These are phyloP conservation scores for Cotoneaster glaucophyllus DNA, from an alignment of 306 rosid genomes.

Conservation along the genomic window DNA sequence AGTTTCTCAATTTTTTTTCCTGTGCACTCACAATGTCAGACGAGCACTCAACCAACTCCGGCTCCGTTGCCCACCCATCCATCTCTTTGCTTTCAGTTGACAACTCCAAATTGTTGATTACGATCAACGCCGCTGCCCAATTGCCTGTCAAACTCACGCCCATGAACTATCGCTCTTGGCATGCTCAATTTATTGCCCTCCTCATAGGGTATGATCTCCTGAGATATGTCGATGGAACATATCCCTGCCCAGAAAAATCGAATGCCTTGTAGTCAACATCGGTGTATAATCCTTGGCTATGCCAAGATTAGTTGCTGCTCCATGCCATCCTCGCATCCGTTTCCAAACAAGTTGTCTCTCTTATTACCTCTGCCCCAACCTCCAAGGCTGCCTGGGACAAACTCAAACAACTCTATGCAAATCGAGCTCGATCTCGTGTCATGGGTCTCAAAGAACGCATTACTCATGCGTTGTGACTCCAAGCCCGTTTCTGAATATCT, in stretches of 20 bases:
- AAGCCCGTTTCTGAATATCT: not conserved
- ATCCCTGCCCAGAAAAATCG: not conserved
- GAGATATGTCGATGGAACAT: not conserved
- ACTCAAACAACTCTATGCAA: not conserved
- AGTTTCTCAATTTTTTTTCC: no score
- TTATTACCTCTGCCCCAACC: not conserved
- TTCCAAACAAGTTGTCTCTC: not conserved
- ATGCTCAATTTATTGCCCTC: no score
- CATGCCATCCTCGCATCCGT: not conserved
- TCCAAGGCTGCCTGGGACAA: not conserved
- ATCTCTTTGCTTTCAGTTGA: no score
- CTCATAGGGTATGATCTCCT: not conserved
- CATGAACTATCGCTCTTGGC: no score
- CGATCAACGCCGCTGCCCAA: no score
- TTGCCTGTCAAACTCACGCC: not conserved
- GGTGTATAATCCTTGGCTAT: no score
- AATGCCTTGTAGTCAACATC: not conserved
- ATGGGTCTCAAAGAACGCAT: not conserved
- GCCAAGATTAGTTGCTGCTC: no score
- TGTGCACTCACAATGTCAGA: no score
- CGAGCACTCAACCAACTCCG: no score
- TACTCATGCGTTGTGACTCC: not conserved
- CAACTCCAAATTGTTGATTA: no score
- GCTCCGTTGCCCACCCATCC: no score
- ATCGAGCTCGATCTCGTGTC: not conserved